Conservation (phyloP, 805 yeast genomes). For the Cyberlindnera japonica region DNA sequence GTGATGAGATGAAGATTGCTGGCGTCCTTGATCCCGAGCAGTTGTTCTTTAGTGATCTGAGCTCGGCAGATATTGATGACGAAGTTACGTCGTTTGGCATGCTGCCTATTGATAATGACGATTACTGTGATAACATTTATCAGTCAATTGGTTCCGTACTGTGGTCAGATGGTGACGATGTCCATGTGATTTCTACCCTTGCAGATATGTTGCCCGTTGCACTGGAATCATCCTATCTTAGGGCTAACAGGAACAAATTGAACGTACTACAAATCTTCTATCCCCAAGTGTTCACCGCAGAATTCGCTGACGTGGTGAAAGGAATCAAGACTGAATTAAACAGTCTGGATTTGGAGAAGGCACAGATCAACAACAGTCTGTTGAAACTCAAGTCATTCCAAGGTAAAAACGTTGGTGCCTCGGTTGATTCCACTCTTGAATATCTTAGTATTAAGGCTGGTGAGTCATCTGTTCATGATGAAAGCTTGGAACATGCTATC, state of each 20-base stretch:
- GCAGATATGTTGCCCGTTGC: neutral
- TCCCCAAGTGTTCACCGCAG: conserved; percentile 1
- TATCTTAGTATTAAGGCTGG: conserved; percentile 24
- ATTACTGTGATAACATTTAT: neutral
- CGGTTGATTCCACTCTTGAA: conserved; percentile 27
- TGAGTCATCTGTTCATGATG: conserved; percentile 10
- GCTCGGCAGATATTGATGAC: neutral
- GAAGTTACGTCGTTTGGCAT: conserved; percentile 1
- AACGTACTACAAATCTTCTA: neutral
- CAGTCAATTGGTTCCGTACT: neutral
- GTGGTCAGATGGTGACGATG: neutral
- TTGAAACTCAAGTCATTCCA: conserved; percentile 25
- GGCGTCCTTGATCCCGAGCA: conserved; percentile 3
- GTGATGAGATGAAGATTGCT: conserved; percentile 7
- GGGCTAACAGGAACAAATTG: neutral
- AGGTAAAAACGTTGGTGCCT: conserved; percentile 30
- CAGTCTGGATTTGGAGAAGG: neutral
- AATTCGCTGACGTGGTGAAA: conserved; percentile 6
- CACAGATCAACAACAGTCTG: neutral
- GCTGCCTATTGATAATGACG: conserved; percentile 4
- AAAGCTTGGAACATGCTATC: conserved; percentile 8
- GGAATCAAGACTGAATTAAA: neutral
- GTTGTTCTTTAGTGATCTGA: conserved; percentile 9
- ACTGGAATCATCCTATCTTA: neutral
- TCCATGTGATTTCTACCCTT: neutral